Conservation (phyloP, 164 flowering plant genomes). For the Hamamelis virginiana region DNA sequence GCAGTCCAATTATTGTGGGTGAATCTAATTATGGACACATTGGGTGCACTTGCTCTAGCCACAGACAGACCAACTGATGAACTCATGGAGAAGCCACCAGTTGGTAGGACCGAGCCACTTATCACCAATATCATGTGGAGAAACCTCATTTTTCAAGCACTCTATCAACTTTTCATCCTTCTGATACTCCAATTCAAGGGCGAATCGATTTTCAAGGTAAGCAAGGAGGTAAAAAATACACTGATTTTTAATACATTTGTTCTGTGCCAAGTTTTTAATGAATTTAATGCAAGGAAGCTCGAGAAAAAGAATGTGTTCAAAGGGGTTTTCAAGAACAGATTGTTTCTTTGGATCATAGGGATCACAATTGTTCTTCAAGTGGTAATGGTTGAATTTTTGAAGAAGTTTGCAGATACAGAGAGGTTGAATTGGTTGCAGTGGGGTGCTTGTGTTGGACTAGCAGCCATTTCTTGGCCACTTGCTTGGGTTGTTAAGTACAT, state of each 20-base stretch:
- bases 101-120: conserved; percentile 18
- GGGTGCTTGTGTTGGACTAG: conserved; percentile 28
- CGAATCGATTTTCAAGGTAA: conserved; percentile 10
- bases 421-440: conserved; percentile 32
- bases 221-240: conserved; percentile 16
- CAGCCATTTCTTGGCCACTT: conserved; percentile 16
- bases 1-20: conserved; percentile 25
- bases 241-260: conserved; percentile 25
- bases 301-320: conserved; percentile 34
- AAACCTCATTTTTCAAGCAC: conserved; percentile 18
- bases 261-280: conserved; percentile 23
- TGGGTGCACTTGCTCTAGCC: conserved; percentile 24
- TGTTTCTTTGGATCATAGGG: conserved; percentile 24
- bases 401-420: conserved; percentile 32
- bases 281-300: conserved; percentile 22
- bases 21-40: conserved; percentile 27
- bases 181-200: conserved; percentile 22
- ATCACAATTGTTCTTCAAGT: conserved; percentile 24
- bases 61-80: conserved; percentile 23
- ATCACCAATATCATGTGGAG: conserved; percentile 31
- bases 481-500: conserved; percentile 20
- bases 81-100: conserved; percentile 20
- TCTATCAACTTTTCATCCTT: conserved; percentile 18
- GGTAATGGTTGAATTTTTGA: conserved; percentile 29
- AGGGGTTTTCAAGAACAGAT: conserved; percentile 23